A percentile compares a stretch with the other conserved stretches of the same genome.
Evolutionary conservation across 768 basidiomycete species (phyloP).

Genomic region (Brasilioporus rufonigricans): DNA sequence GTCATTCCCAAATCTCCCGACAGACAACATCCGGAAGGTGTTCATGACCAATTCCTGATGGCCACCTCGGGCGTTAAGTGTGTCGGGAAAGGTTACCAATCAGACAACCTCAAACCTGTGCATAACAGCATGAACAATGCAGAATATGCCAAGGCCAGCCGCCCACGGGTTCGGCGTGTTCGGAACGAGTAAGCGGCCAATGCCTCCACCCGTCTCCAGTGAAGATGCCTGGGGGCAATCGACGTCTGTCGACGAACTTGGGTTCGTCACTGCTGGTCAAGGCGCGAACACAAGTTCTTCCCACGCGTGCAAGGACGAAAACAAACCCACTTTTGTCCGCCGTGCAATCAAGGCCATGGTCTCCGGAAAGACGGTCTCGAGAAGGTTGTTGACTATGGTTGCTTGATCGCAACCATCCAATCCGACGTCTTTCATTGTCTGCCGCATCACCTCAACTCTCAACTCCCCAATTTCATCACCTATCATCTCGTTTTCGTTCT

Average conservation of each 20-base stretch:
- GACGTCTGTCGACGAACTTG: conserved; percentile 65
- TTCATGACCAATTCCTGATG: conserved; percentile 83
- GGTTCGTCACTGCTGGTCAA: conserved; percentile 44
- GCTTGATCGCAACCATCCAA: conserved; percentile 13
- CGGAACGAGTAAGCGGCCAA: conserved; percentile 43
- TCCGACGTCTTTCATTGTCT: background rate
- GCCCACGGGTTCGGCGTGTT: conserved; percentile 29
- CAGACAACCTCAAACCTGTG: conserved; percentile 51
- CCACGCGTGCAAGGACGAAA: conserved; percentile 43
- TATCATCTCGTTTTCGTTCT: conserved; percentile 10
- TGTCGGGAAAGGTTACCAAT: conserved; percentile 79
- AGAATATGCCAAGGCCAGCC: conserved; percentile 19
- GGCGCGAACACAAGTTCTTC: conserved; percentile 20
- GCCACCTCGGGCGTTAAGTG: conserved; percentile 79
- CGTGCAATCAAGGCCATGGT: conserved; percentile 78
- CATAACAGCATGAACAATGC: conserved; percentile 27
- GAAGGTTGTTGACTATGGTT: conserved; percentile 41
- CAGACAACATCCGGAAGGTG: conserved; percentile 62
- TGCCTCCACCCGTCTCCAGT: conserved; percentile 75
- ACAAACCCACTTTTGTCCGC: conserved; percentile 51
- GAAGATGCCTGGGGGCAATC: conserved; percentile 48
- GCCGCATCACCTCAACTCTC: too few species aligned
- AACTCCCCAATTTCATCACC: background rate
- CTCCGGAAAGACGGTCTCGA: conserved; percentile 56
- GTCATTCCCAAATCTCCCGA: conserved; percentile 50